Base-by-base conservation (phyloP, 345 rosid genomes). In the Acer campestre region DNA sequence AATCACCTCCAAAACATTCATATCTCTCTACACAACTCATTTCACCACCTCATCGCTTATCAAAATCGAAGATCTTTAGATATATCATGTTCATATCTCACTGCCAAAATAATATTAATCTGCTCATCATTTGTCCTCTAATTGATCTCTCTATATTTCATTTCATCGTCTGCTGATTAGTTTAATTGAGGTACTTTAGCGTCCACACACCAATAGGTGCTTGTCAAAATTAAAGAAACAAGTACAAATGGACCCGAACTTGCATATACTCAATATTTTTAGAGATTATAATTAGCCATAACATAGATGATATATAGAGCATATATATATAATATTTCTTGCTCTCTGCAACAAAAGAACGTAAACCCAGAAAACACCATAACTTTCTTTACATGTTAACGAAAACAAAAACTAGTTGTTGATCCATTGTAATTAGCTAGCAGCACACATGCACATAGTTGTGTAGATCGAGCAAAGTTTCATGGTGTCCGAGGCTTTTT, bases 401-500 rank as follows among this genome's bases (percentile, higher is more conserved):
- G 1, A 42, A 49, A 49, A 49, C 38, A 49, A 42, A 42, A 42
- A 42, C 10, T 14, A 4, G 55, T 13, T 49, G 17, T 7, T 42
- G 11, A 59, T 18, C 63, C 63, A 59, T 59, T 7, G 63, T n/a
- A n/a, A n/a, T n/a, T 14, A 49, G 18, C 17, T 49, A 49, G 55
- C 6, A 49, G 55, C 46, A 9, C 46, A 9, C 46, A 9, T 9
- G 46, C 46, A 46, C 13, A 46, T 46, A 10, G 46, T 9, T 42
- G 11, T 42, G 46, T 42, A 42, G 46, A n/a, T n/a, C n/a, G n/a
- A 42, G 46, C 2, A 42, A 42, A 11, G 9, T 42, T 42, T 79
- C 82, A 87, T 3, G 90, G 88, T 25, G 76, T 78, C 23, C 49
- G 72, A 6, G 88, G 88, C 38, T 87, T 81, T 76, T 78, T 77